Percentiles rank a stretch among this genome's conserved stretches.
These are phyloP conservation scores for Lasiosphaeriaceae sp. DNA, from an alignment of 495 filamentous ascomycete species.

Conservation along the genomic window DNA sequence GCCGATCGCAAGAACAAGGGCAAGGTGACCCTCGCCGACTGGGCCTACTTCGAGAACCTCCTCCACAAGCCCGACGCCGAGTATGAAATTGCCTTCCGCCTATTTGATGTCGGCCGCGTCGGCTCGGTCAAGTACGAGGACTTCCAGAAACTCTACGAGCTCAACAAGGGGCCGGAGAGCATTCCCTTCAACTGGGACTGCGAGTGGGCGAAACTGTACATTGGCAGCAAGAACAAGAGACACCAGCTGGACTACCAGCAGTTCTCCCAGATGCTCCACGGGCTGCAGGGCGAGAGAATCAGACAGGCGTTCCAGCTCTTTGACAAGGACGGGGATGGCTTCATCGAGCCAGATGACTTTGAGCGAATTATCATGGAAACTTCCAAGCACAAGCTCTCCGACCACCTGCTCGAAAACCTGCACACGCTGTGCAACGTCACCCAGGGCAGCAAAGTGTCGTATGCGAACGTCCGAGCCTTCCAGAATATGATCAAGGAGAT, in stretches of 20 bases:
- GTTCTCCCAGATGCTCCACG: constrained; percentile 97
- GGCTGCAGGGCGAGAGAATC: constrained; percentile 90
- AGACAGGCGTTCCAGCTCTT: constrained; percentile 90
- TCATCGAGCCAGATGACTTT: constrained; percentile 93
- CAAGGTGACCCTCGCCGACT: constrained; percentile 75
- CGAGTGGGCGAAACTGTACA: constrained; percentile 94
- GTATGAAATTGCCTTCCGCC: constrained; percentile 96
- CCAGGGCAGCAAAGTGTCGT: constrained; percentile 86
- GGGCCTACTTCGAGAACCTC: constrained; percentile 89
- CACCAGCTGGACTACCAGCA: constrained; percentile 93
- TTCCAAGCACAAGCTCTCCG: constrained; percentile 92
- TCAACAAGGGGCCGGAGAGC: constrained; percentile 72
- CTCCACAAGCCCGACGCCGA: constrained; percentile 93
- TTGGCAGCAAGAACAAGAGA: constrained; percentile 74
- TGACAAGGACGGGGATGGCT: constrained; percentile 94
- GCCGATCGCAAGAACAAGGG: constrained; percentile 74
- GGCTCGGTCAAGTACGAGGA: constrained; percentile 84
- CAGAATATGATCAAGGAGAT: constrained; percentile 96
- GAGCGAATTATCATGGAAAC: constrained; percentile 93
- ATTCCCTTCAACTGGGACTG: constrained; percentile 97
- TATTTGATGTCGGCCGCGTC: constrained; percentile 81
- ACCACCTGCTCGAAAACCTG: constrained; percentile 91
- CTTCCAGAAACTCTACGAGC: constrained; percentile 74
- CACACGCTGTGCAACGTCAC: constrained; percentile 95
- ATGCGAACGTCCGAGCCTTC: constrained; percentile 95